phyloP scores from a whole-genome alignment of 257 asterid species.

The Cordia subcordata region DNA sequence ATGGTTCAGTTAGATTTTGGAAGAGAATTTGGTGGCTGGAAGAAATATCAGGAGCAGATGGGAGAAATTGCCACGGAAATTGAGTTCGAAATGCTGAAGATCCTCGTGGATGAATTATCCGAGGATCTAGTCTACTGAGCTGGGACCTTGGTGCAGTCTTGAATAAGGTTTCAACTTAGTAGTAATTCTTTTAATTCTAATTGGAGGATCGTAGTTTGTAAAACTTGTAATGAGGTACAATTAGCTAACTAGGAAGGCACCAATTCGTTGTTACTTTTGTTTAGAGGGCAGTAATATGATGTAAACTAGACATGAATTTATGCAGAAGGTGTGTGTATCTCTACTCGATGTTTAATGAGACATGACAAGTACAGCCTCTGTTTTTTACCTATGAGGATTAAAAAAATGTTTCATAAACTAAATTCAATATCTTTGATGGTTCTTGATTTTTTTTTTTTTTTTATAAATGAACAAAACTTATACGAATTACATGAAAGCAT shows the following conservation, averaged over 20 bases:
- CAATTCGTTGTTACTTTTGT: not conserved
- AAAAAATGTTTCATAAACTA: no score
- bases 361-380: no score
- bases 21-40: conserved; percentile 40
- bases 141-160: no score
- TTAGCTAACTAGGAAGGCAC: not conserved
- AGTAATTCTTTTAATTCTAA: not conserved
- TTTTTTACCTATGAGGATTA: no score
- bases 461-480: no score
- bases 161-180: not conserved
- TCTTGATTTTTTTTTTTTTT: no score
- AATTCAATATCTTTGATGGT: no score
- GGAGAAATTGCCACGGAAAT: conserved; percentile 43
- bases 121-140: conserved; percentile 24
- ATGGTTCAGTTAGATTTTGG: conserved; percentile 54
- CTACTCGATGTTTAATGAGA: no score
- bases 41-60: conserved; percentile 26
- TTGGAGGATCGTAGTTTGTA: not conserved
- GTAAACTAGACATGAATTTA: no score
- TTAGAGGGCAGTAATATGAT: not conserved
- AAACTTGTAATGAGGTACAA: not conserved
- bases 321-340: no score
- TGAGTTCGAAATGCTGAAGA: conserved; percentile 33
- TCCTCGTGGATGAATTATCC: conserved; percentile 39
- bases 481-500: no score